Evolutionary conservation across 1,139 yeast species (phyloP).

Genomic region (Hyphopichia khmerensis): DNA sequence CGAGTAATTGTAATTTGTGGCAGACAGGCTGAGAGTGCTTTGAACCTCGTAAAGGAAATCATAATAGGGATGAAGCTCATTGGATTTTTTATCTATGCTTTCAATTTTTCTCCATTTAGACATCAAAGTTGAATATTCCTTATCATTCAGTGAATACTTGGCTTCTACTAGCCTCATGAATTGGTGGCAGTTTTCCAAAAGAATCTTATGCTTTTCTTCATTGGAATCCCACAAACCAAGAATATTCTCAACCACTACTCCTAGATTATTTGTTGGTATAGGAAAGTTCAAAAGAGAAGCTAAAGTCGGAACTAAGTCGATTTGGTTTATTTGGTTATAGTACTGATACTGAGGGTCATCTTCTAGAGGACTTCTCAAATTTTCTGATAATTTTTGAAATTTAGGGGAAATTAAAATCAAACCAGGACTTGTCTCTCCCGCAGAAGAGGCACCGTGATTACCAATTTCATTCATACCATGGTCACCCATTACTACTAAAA

Average conservation of each 20-base stretch:
- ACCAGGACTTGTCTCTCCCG: constrained; percentile 89
- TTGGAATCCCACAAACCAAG: constrained; percentile 47
- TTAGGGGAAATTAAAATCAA: constrained; percentile 66
- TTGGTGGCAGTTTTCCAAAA: constrained; percentile 64
- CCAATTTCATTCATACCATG: constrained; percentile 96
- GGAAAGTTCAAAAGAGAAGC: constrained; percentile 74
- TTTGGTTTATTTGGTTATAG: constrained; percentile 62
- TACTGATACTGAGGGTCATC: constrained; percentile 48
- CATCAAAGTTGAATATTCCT: constrained; percentile 7
- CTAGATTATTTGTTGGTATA: constrained; percentile 83
- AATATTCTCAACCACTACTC: constrained; percentile 62
- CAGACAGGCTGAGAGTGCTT: constrained; percentile 54
- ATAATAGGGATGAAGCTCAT: constrained; percentile 23
- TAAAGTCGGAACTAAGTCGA: constrained; percentile 86
- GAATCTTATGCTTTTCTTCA: constrained; percentile 36
- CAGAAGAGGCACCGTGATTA: constrained; percentile 93
- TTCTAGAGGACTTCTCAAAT: constrained; percentile 35
- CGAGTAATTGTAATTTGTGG: constrained; percentile 68
- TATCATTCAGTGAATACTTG: constrained; percentile 16
- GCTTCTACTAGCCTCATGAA: constrained; percentile 37
- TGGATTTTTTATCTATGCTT: constrained; percentile 4
- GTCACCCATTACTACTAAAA: constrained; percentile 83
- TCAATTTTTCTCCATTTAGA: constrained; percentile 12
- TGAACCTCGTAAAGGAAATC: constrained; percentile 53
- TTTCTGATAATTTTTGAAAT: constrained; percentile 31